Percentiles rank a stretch among this genome's conserved stretches.
Evolutionary conservation across 75 land plant species (phyloP).

Genomic region (Pinus taeda): DNA sequence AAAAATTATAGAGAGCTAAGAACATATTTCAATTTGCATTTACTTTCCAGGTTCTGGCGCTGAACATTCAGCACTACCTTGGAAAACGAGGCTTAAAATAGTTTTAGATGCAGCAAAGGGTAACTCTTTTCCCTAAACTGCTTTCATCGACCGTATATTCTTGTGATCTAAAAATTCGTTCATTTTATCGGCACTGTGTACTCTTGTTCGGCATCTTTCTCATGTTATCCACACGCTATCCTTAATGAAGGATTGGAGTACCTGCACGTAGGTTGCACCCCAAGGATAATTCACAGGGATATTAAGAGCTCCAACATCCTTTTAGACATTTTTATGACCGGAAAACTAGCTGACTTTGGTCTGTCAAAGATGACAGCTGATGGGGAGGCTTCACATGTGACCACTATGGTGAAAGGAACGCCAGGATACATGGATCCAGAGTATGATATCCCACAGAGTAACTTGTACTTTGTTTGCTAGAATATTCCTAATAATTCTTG

Average conservation of each 20-base stretch:
- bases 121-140: neutral
- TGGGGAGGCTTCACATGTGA: neutral
- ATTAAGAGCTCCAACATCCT: slow-evolving; percentile 16
- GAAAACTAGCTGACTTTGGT: slow-evolving; percentile 12
- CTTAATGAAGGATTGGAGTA: slow-evolving; percentile 18
- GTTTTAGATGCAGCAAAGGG: neutral
- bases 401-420: slow-evolving; percentile 11
- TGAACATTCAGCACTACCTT: neutral
- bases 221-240: neutral
- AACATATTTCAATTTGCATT: neutral
- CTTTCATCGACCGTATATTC: too few species aligned
- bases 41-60: neutral
- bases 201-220: neutral
- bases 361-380: slow-evolving; percentile 10
- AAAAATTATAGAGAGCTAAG: too few species aligned
- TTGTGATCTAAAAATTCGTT: too few species aligned
- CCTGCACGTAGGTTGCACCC: slow-evolving; percentile 12
- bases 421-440: slow-evolving; percentile 14
- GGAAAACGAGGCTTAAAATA: slow-evolving; percentile 19
- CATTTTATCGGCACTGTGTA: neutral
- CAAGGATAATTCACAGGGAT: slow-evolving; percentile 11
- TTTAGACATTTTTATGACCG: neutral
- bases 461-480: neutral
- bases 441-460: neutral
- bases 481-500: neutral